Percentiles rank a stretch among this genome's conserved stretches.
These are phyloP conservation scores for Silene conica DNA, from an alignment of 148 eudicot genomes.

Conservation along the genomic window DNA sequence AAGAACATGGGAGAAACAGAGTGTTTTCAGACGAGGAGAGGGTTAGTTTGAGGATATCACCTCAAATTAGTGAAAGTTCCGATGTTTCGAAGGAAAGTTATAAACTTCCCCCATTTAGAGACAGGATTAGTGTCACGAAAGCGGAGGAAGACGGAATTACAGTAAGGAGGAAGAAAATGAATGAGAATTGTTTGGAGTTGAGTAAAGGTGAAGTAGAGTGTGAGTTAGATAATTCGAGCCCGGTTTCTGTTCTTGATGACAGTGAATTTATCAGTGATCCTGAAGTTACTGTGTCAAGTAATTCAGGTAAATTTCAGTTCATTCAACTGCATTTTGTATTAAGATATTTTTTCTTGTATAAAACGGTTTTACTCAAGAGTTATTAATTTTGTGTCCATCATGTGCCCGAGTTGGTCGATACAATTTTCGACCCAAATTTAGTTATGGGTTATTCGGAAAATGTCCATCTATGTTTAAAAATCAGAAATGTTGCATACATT, in stretches of 20 bases:
- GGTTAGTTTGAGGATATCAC: conserved; percentile 27
- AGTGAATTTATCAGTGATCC: conserved; percentile 41
- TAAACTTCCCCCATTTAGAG: conserved; percentile 23
- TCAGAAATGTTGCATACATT: no score
- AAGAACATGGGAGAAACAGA: conserved; percentile 27
- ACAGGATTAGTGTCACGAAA: conserved; percentile 14
- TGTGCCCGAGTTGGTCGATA: no score
- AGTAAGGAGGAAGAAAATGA: conserved; percentile 35
- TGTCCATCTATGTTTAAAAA: no score
- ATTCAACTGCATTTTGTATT: no score
- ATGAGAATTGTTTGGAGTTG: conserved; percentile 21
- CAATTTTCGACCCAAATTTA: no score
- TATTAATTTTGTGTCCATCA: no score
- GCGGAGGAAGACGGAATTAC: conserved; percentile 21
- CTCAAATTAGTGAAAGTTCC: conserved; percentile 12
- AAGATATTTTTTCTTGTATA: no score
- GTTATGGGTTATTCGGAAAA: no score
- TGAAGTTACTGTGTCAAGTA: conserved; percentile 48
- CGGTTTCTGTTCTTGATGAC: conserved; percentile 79
- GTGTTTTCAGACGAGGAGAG: conserved; percentile 29
- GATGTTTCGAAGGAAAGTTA: conserved; percentile 27
- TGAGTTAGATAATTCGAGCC: conserved; percentile 65
- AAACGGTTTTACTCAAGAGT: no score
- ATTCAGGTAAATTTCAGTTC: neutral
- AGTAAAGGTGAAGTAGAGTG: conserved; percentile 37